Evolutionary conservation across 2,329 filamentous ascomycete genomes (phyloP), one percentile per base, ranked within the genome.

Genomic region (Colletotrichum aenigma): DNA sequence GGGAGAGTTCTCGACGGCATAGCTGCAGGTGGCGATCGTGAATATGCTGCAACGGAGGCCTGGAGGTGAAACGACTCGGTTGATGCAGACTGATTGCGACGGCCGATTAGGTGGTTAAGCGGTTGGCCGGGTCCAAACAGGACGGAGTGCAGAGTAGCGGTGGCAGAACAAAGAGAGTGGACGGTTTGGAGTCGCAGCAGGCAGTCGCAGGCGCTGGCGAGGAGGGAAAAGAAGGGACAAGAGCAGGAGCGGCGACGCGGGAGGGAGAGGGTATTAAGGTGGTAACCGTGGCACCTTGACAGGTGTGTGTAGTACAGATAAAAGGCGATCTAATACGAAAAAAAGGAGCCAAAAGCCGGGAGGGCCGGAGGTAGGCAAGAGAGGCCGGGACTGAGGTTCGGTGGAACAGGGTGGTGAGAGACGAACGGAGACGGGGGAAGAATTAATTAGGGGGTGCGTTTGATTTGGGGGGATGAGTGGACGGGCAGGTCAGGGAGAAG

Each of bases 1-100:
- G 96, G 96, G 66, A 98, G 92, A 65, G 92, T 96, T 83, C 91
- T 91, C 81, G 92, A 92, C 79, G 96, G 94, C 95, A 98, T 98
- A 48, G 55, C 71, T 66, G 71, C 48, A 55, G 68, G 34, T 16
- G 28, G 55, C 60, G 48, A 15, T 36, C 38, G 38, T 43, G 58
- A 13, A 12, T 66, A 36, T 32, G 28, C 58, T 21, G 48, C 78
- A 79, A 72, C 69, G 72, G 66, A 70, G 65, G 65, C 68, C 76
- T 67, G 61, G 38, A 73, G 67, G 30, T 60, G 32, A 69, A 77
- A 48, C 26, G 26, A 30, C 10, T 36, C 15, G 48, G 24, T 24
- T 28, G 64, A 16, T 56, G 48, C 32, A 26, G 66, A 38, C 28
- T 38, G 13, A 18, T n/a, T 56, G 56, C 38, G 61, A 26, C 28